phyloP scores from a whole-genome alignment of 2,329 filamentous ascomycete genomes.

The Aspergillus sp. region DNA sequence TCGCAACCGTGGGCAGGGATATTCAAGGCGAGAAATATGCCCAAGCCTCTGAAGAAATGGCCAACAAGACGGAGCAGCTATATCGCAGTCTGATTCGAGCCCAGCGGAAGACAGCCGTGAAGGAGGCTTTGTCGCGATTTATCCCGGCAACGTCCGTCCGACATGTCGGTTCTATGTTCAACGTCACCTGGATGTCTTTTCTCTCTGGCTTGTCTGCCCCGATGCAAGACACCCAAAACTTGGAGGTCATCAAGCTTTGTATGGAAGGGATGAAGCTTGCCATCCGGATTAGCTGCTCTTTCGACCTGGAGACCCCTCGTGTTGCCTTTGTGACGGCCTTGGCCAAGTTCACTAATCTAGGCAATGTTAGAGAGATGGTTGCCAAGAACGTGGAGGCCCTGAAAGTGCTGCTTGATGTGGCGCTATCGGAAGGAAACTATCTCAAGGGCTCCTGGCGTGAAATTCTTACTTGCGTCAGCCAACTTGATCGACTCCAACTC shows the following conservation, averaged over 20 bases:
- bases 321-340: constrained; percentile 93
- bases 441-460: constrained; percentile 93
- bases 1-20: constrained; percentile 89
- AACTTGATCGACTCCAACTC: constrained; percentile 90
- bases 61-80: constrained; percentile 74
- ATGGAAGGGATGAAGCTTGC: constrained; percentile 95
- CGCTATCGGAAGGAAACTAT: constrained; percentile 86
- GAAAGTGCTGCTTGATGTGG: constrained; percentile 86
- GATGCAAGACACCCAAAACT: constrained; percentile 88
- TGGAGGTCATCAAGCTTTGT: constrained; percentile 87
- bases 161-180: constrained; percentile 97
- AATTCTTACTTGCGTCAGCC: constrained; percentile 89
- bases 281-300: constrained; percentile 88
- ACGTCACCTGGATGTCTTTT: constrained; percentile 99
- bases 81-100: constrained; percentile 92
- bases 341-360: constrained; percentile 90
- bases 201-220: constrained; percentile 91
- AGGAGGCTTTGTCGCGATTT: constrained; percentile 67
- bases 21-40: constrained; percentile 89
- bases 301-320: constrained; percentile 87
- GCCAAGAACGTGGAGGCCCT: constrained; percentile 95
- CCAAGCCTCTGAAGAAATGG: constrained; percentile 94
- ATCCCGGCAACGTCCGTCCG: constrained; percentile 92
- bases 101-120: constrained; percentile 76
- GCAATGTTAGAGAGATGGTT: constrained; percentile 92